Conservation (phyloP, 176 grass and related monocot species). For the Thinopyrum elongatum region DNA sequence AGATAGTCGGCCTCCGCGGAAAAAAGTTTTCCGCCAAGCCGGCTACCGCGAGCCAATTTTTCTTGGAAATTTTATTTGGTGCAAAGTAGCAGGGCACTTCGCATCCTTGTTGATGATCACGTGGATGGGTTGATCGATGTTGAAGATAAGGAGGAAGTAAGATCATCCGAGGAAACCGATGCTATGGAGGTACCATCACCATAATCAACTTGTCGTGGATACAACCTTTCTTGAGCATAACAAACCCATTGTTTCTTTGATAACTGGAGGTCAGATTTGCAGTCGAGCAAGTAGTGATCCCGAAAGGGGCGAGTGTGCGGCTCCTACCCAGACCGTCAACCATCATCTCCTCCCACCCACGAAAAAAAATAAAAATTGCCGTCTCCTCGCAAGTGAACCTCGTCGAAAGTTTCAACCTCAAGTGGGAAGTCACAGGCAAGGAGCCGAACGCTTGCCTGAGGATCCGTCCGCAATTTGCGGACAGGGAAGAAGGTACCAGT, state of each 20-base stretch:
- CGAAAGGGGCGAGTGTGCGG: constrained; percentile 52
- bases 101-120: constrained; percentile 54
- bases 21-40: too few relatives aligned
- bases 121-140: constrained; percentile 37
- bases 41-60: too few relatives aligned
- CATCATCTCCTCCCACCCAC: constrained; percentile 66
- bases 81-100: constrained; percentile 64
- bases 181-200: constrained; percentile 65
- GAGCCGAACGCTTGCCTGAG: constrained; percentile 41
- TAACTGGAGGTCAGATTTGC: constrained; percentile 76
- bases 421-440: constrained; percentile 56
- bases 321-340: constrained; percentile 53
- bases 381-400: constrained; percentile 73
- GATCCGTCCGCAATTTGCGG: constrained; percentile 50
- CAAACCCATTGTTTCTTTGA: not conserved
- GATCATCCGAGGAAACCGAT: constrained; percentile 62
- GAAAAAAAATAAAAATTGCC: too few relatives aligned
- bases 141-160: constrained; percentile 36
- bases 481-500: not conserved
- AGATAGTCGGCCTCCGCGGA: too few relatives aligned
- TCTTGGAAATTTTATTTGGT: too few relatives aligned
- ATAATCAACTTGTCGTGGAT: not conserved
- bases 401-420: constrained; percentile 63
- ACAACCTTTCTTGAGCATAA: not conserved
- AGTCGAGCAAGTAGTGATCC: constrained; percentile 79